Evolutionary conservation across 805 yeast genomes (phyloP), one percentile per base, ranked within the genome.

Genomic region (Myxozyma sirexii): DNA sequence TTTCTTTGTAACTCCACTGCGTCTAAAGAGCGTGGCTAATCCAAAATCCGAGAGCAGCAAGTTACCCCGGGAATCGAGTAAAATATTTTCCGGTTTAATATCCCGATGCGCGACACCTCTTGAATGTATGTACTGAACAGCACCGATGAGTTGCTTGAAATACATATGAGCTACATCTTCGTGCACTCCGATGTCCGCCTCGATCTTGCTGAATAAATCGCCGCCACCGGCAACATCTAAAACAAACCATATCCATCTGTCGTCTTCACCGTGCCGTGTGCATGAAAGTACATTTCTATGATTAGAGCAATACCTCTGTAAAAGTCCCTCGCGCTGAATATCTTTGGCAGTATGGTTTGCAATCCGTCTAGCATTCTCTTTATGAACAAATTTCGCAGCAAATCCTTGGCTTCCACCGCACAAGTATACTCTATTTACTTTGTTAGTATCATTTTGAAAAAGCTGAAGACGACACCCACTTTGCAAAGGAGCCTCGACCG

Each of bases 11-110:
- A 77, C 71, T 1, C 87, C 87, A 55, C 75, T 75, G 43, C 80
- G 79, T 63, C 75, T 78, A 67, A 79, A 86, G 7, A 84, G 82
- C 31, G 84, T 80, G 0, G 92, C 90, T 15, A 88, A 73, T 0
- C 94, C 94, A 73, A 88, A 87, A 72, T 87, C 94, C 0, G 90
- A 85, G n/a, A 87, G 72, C 66, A 87, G 86, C 68, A 88, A 71
- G 69, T 87, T 86, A 2, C 92, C 91, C 31, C 76, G 71, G 24
- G 75, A 75, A 69, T 86, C 90, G 15, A 88, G 72, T 27, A 88
- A 74, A 8, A 88, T 78, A 65, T 85, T 85, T 66, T 86, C 90
- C 0, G 90, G 90, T 65, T 85, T 85, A 54, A 86, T 80, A 69
- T 85, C 88, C 52, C 90, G 71, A 69, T 84, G 88, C 1, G 88